These are phyloP conservation scores for Cyathus striatus DNA, from an alignment of 768 basidiomycete species.

Conservation along the genomic window DNA sequence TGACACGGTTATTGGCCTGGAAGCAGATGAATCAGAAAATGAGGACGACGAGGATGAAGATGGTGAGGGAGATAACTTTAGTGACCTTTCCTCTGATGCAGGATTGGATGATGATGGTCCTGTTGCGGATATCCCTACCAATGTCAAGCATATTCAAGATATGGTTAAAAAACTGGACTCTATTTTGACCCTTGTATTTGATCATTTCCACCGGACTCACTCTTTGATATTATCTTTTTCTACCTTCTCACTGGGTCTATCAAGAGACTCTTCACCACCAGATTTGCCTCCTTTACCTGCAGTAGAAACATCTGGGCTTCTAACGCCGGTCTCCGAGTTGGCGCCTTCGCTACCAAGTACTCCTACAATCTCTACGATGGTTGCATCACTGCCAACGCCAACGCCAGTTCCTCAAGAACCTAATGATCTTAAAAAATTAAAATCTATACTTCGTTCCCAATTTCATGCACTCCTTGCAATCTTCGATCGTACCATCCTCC, in stretches of 20 bases:
- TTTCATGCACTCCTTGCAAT: conserved; percentile 89
- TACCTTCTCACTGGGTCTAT: no score
- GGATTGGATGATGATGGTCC: conserved; percentile 37
- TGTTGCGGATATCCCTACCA: conserved; percentile 40
- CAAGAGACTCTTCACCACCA: conserved; percentile 20
- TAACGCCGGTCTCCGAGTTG: conserved; percentile 6
- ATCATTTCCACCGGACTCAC: conserved; percentile 63
- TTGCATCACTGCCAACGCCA: conserved; percentile 6
- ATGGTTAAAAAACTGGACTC: conserved; percentile 93
- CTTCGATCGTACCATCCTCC: conserved; percentile 90
- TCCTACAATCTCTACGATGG: no score
- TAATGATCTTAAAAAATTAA: conserved; percentile 14
- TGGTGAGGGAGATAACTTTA: conserved; percentile 51
- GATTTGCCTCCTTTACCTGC: conserved; percentile 29
- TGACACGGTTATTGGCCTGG: conserved; percentile 78
- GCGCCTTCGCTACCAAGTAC: conserved; percentile 1
- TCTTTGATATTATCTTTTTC: conserved; percentile 12
- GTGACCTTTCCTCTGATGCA: conserved; percentile 73
- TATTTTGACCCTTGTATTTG: conserved; percentile 79
- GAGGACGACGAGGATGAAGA: conserved; percentile 51
- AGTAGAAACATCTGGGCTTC: conserved; percentile 6
- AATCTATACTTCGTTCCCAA: conserved; percentile 46
- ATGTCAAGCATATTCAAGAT: conserved; percentile 66
- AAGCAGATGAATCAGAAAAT: conserved; percentile 53
- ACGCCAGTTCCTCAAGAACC: conserved; percentile 7